phyloP scores from a whole-genome alignment of 1,139 yeast species.

The Hansenula lynferdii region DNA sequence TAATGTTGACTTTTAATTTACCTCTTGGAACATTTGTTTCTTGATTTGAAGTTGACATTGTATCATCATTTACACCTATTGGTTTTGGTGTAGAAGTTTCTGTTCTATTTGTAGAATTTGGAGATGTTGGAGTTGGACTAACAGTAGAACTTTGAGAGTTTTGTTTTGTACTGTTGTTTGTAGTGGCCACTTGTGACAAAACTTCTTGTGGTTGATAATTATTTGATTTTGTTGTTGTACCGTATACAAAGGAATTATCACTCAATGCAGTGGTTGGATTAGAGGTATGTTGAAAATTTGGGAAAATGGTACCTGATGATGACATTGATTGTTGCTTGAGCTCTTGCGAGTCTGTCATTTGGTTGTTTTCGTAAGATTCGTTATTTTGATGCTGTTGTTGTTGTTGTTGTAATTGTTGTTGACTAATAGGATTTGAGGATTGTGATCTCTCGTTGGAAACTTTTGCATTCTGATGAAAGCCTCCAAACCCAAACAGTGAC shows the following conservation, averaged over 20 bases:
- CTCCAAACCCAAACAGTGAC: constrained; percentile 54
- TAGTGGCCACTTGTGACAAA: constrained; percentile 23
- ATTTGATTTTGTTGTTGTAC: constrained; percentile 53
- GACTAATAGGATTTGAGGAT: constrained; percentile 4
- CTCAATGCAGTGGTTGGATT: constrained; percentile 68
- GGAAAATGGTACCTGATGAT: constrained; percentile 22
- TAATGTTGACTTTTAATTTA: constrained; percentile 71
- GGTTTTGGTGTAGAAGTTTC: constrained; percentile 9
- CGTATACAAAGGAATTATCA: constrained; percentile 59
- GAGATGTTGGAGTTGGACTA: constrained; percentile 13
- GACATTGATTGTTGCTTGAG: constrained; percentile 1
- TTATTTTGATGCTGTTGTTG: constrained; percentile 4
- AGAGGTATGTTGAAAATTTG: constrained; percentile 33
- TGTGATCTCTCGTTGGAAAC: constrained; percentile 6
- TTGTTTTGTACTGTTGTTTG: constrained; percentile 8
- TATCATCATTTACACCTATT: too few relatives aligned
- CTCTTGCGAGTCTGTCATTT: too few relatives aligned
- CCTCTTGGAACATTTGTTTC: constrained; percentile 80
- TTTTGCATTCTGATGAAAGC: constrained; percentile 29
- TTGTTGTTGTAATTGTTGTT: constrained; percentile 2
- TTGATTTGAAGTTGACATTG: too few relatives aligned
- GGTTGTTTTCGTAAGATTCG: not conserved
- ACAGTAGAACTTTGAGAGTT: constrained; percentile 11
- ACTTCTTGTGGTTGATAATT: constrained; percentile 28
- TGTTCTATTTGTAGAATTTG: constrained; percentile 8